These are phyloP conservation scores for Gaertneriomyces semiglobifer DNA, from an alignment of 192 early-diverging fungal genomes.

Conservation along the genomic window DNA sequence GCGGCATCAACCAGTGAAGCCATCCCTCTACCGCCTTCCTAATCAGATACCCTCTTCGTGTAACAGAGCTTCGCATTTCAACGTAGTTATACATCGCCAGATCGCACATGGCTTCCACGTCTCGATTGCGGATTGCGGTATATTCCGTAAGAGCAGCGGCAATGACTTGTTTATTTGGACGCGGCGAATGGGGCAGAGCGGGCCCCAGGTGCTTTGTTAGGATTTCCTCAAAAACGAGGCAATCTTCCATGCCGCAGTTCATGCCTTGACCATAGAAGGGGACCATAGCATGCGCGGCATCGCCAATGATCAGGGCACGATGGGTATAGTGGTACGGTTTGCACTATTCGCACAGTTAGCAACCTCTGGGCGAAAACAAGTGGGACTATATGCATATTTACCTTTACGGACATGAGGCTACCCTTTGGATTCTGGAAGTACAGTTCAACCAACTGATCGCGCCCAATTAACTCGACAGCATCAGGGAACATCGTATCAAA, in stretches of 20 bases:
- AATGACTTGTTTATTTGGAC: conserved; percentile 19
- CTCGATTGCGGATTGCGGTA: conserved; percentile 60
- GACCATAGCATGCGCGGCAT: conserved; percentile 97
- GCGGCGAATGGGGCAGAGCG: neutral
- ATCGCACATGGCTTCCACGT: conserved; percentile 86
- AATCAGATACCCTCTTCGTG: conserved; percentile 64
- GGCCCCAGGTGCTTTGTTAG: conserved; percentile 34
- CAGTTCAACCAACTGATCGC: conserved; percentile 63
- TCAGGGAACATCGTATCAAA: conserved; percentile 76
- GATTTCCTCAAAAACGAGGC: conserved; percentile 65
- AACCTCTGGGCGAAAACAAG: too few species aligned
- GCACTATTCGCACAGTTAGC: conserved; percentile 43
- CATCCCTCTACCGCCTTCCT: conserved; percentile 77
- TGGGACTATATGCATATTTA: conserved; percentile 13
- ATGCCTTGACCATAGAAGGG: conserved; percentile 96
- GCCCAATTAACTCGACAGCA: conserved; percentile 73
- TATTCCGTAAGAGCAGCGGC: conserved; percentile 70
- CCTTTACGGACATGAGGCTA: conserved; percentile 77
- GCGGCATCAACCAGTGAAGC: conserved; percentile 71
- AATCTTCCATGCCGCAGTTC: conserved; percentile 98
- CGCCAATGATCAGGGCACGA: conserved; percentile 78
- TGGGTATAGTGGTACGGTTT: conserved; percentile 82
- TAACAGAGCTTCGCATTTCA: conserved; percentile 89
- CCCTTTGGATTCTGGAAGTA: conserved; percentile 85
- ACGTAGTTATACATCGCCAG: conserved; percentile 91